Percentiles rank a stretch among this genome's conserved stretches.
Evolutionary conservation across 176 grass and related monocot genomes (phyloP).

Genomic region (Paspalum vaginatum): DNA sequence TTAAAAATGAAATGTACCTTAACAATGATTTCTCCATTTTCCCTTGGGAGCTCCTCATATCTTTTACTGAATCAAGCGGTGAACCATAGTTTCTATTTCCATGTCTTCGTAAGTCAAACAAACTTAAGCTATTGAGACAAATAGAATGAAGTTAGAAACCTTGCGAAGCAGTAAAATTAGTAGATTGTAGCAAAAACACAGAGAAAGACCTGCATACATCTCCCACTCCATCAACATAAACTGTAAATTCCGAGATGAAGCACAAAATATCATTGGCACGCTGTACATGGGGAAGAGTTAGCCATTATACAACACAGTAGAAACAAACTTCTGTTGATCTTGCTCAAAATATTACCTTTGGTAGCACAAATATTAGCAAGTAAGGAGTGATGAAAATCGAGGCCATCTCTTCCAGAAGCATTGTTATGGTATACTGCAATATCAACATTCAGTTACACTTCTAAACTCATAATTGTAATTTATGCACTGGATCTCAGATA

Average conservation of each 20-base stretch:
- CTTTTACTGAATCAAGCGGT: conserved; percentile 69
- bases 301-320: neutral
- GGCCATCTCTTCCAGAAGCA: conserved; percentile 94
- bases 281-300: conserved; percentile 43
- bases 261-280: conserved; percentile 79
- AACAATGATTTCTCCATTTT: conserved; percentile 98
- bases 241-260: conserved; percentile 91
- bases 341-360: conserved; percentile 70
- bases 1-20: conserved; percentile 52
- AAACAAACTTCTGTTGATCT: conserved; percentile 21
- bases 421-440: conserved; percentile 87
- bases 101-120: conserved; percentile 86
- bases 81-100: conserved; percentile 90
- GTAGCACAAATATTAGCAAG: conserved; percentile 85
- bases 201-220: conserved; percentile 83
- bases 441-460: conserved; percentile 7
- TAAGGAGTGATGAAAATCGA: conserved; percentile 91
- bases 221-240: conserved; percentile 90
- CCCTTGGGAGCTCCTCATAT: conserved; percentile 83
- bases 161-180: conserved; percentile 22
- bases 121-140: conserved; percentile 68
- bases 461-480: neutral
- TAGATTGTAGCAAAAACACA: conserved; percentile 4
- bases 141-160: conserved; percentile 19
- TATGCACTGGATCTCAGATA: conserved; percentile 8